A percentile compares a stretch with the other conserved stretches of the same genome.
Evolutionary conservation across 441 rosid genomes (phyloP).

Genomic region (Geranium incanum): DNA sequence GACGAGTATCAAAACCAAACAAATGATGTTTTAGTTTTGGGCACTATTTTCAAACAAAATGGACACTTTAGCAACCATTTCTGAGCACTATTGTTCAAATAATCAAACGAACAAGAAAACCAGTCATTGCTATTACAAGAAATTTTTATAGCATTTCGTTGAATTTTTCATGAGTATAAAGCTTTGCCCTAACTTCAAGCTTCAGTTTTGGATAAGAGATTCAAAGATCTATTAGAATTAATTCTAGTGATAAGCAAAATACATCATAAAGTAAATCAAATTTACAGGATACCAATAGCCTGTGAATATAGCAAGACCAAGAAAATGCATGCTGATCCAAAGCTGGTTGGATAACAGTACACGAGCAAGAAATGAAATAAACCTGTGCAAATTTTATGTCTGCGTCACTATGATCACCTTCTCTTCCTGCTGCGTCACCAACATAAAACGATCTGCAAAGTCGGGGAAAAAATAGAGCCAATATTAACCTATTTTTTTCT

Average conservation of each 20-base stretch:
- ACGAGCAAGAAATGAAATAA: not conserved
- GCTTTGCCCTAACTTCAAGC: not conserved
- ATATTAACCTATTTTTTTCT: not conserved
- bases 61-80: too few relatives aligned
- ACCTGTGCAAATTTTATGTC: conserved; percentile 85
- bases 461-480: conserved; percentile 8
- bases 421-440: conserved; percentile 93
- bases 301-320: not conserved
- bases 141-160: too few relatives aligned
- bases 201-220: not conserved
- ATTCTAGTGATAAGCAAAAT: not conserved
- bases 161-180: too few relatives aligned
- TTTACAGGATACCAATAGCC: not conserved
- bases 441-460: conserved; percentile 73
- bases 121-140: not conserved
- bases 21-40: too few relatives aligned
- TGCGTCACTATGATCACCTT: conserved; percentile 72
- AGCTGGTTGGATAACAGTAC: conserved; percentile 1
- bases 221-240: not conserved
- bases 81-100: too few relatives aligned
- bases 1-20: not conserved
- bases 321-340: not conserved
- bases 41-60: too few relatives aligned
- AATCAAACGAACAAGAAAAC: too few relatives aligned
- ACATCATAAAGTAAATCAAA: not conserved